Base-by-base conservation (phyloP, 2,329 filamentous ascomycete genomes). In the Cordyceps cicadae region DNA sequence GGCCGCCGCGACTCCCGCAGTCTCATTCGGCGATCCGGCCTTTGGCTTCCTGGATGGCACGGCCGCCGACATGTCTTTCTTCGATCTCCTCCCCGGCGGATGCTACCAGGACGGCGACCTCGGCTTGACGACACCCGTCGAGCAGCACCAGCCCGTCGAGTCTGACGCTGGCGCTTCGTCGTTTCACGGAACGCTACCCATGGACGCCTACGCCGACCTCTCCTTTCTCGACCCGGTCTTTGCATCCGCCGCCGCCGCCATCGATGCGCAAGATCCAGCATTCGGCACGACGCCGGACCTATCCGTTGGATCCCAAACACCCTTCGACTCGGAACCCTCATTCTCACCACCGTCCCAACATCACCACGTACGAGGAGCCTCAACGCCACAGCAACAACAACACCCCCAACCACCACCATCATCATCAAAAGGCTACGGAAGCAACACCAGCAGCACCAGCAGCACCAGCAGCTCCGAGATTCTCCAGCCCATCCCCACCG, bases 31-130 rank as follows among this genome's bases (percentile, higher is more conserved):
- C 54, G 72, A 73, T 39, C 63, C 72, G 4, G 70, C 69, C 53
- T 64, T 77, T 7, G 70, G 69, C 29, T 74, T 77, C 62, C 66
- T 77, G 15, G 68, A 69, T n/a, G 64, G 68, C 17, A 41, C 65
- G 6, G 65, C 65, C 62, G 60, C 66, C 17, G 69, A 70, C 62
- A 58, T 74, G 29, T 70, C 71, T 48, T 74, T 75, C 55, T 67
- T 77, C 53, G 74, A 76, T 63, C 63, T 79, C 21, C 52, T 64
- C 49, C 62, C 65, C 9, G 62, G 64, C 19, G 34, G 34, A 11
- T 63, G 65, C 39, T 53, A 60, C 29, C 63, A 39, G 21, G 46
- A 51, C 5, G 24, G 34, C 24, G 24, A 21, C 24, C 2, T 39
- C 14, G n/a, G 14, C 24, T 17, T 52, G 46, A 32, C 48, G 46